These are phyloP conservation scores for Piedraia hortae DNA, from an alignment of 2,329 filamentous ascomycete species.

Conservation along the genomic window DNA sequence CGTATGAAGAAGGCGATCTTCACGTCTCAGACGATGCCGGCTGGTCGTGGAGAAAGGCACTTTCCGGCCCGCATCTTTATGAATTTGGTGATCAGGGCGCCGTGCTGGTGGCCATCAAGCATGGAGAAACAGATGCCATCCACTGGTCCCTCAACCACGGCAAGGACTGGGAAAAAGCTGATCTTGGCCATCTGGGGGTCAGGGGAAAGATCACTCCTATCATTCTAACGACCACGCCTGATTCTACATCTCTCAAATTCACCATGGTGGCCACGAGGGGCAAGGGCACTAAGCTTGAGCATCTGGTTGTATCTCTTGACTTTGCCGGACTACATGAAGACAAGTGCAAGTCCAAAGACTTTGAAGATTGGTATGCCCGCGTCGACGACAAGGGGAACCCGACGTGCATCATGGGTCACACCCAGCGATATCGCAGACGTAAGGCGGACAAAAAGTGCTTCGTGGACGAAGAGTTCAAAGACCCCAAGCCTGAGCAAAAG, in stretches of 20 bases:
- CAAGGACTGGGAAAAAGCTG: slow-evolving; percentile 46
- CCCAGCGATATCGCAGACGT: slow-evolving; percentile 57
- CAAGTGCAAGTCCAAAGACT: slow-evolving; percentile 48
- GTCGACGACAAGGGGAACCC: slow-evolving; percentile 54
- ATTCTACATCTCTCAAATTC: slow-evolving; percentile 83
- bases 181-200: slow-evolving; percentile 38
- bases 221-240: slow-evolving; percentile 62
- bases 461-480: slow-evolving; percentile 59
- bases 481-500: slow-evolving; percentile 40
- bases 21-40: slow-evolving; percentile 84
- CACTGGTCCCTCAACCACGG: slow-evolving; percentile 79
- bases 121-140: slow-evolving; percentile 34
- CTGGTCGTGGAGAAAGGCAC: slow-evolving; percentile 47
- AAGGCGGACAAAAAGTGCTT: slow-evolving; percentile 80
- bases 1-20: slow-evolving; percentile 47
- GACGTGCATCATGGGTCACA: slow-evolving; percentile 87
- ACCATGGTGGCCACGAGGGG: slow-evolving; percentile 39
- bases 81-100: slow-evolving; percentile 88
- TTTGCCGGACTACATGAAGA: slow-evolving; percentile 57
- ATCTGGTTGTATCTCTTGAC: slow-evolving; percentile 39
- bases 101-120: slow-evolving; percentile 55
- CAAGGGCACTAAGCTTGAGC: slow-evolving; percentile 24
- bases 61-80: slow-evolving; percentile 72
- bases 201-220: slow-evolving; percentile 41
- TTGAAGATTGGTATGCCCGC: slow-evolving; percentile 73